These are phyloP conservation scores for Russula olivacea DNA, from an alignment of 768 basidiomycete genomes.

Conservation along the genomic window DNA sequence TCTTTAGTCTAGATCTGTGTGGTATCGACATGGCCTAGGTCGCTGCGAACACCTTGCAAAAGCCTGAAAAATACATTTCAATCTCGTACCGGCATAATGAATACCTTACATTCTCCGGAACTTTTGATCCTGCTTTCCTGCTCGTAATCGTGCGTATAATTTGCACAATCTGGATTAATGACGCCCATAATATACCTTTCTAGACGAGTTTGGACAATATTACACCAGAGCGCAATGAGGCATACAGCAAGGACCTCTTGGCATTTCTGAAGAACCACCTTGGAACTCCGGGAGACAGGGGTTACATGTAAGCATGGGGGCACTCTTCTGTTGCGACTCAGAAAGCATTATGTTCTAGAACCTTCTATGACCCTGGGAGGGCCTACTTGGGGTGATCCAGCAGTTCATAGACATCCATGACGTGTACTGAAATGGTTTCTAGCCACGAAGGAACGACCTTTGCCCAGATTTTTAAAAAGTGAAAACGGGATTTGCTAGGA, in stretches of 20 bases:
- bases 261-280: slow-evolving; percentile 51
- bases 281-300: slow-evolving; percentile 44
- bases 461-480: slow-evolving; percentile 36
- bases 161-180: neutral
- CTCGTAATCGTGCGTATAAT: slow-evolving; percentile 47
- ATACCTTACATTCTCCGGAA: slow-evolving; percentile 52
- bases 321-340: neutral
- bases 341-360: slow-evolving; percentile 26
- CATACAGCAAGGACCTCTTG: slow-evolving; percentile 52
- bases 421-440: neutral
- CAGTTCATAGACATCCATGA: neutral
- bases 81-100: slow-evolving; percentile 53
- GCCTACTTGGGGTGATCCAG: slow-evolving; percentile 42
- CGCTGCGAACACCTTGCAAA: slow-evolving; percentile 46
- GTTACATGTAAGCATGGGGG: slow-evolving; percentile 47
- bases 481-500: neutral
- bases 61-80: slow-evolving; percentile 52
- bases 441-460: slow-evolving; percentile 45
- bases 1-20: neutral
- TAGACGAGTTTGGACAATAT: slow-evolving; percentile 57
- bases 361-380: slow-evolving; percentile 50
- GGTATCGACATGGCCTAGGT: slow-evolving; percentile 35
- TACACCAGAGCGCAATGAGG: slow-evolving; percentile 41
- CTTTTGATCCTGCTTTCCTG: slow-evolving; percentile 60
- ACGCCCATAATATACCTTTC: neutral